phyloP scores from a whole-genome alignment of 768 basidiomycete genomes.

The Suillus tomentosus region DNA sequence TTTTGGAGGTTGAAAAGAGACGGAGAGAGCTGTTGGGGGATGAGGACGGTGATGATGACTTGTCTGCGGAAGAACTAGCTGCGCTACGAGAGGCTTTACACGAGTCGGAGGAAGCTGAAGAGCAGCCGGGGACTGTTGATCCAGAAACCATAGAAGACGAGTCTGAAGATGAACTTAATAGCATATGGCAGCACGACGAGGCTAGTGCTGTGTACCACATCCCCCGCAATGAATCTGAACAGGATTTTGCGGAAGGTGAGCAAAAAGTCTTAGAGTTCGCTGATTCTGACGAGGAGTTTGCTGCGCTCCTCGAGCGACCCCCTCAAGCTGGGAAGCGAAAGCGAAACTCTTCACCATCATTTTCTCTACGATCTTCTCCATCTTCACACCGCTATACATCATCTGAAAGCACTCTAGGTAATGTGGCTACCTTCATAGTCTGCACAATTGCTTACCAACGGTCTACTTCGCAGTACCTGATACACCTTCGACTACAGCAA shows the following conservation, averaged over 20 bases:
- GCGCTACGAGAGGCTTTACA: conserved; percentile 21
- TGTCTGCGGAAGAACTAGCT: conserved; percentile 23
- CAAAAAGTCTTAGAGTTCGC: conserved; percentile 27
- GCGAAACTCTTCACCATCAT: conserved; percentile 11
- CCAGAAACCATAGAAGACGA: conserved; percentile 24
- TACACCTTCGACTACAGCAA: conserved; percentile 4
- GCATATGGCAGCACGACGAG: conserved; percentile 43
- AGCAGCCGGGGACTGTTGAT: conserved; percentile 13
- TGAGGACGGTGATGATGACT: conserved; percentile 26
- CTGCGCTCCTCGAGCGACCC: conserved; percentile 24
- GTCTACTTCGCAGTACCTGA: background rate
- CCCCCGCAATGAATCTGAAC: conserved; percentile 20
- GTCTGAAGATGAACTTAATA: conserved; percentile 52
- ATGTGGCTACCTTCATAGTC: background rate
- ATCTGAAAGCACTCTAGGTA: conserved; percentile 2
- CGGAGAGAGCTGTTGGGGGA: conserved; percentile 44
- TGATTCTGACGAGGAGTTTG: conserved; percentile 32
- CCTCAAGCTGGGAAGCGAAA: conserved; percentile 27
- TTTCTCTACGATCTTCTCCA: background rate
- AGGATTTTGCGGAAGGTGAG: conserved; percentile 18
- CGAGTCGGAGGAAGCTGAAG: conserved; percentile 15
- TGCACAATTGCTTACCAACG: background rate
- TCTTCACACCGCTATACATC: background rate
- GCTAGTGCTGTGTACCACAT: conserved; percentile 40
- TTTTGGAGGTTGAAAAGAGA: conserved; percentile 62